These are phyloP conservation scores for Bipolaris sorokiniana DNA, from an alignment of 2,329 filamentous ascomycete genomes.

Conservation along the genomic window DNA sequence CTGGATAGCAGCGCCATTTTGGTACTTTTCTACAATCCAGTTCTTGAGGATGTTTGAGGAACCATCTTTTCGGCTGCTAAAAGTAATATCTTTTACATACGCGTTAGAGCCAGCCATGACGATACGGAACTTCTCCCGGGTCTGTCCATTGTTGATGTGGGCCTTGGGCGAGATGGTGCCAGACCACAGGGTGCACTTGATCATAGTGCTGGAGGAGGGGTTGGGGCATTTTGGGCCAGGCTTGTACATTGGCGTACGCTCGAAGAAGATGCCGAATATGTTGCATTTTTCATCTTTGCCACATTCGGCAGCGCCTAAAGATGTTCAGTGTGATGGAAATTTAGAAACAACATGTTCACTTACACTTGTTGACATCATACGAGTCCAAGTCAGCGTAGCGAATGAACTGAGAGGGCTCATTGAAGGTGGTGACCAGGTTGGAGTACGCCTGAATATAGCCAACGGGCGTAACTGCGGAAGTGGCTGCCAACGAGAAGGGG, in stretches of 20 bases:
- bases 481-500: constrained; percentile 17
- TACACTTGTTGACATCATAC: constrained; percentile 21
- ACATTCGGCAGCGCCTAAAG: constrained; percentile 12
- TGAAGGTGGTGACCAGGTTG: constrained; percentile 19
- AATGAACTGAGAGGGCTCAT: constrained; percentile 18
- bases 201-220: constrained; percentile 26
- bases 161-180: constrained; percentile 25
- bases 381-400: constrained; percentile 13
- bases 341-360: too few relatives aligned
- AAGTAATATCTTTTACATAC: constrained; percentile 21
- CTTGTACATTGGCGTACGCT: constrained; percentile 20
- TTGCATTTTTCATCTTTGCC: constrained; percentile 18
- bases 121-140: constrained; percentile 24
- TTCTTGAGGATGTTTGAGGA: not conserved
- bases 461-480: constrained; percentile 17
- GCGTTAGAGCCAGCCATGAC: constrained; percentile 28
- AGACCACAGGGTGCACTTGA: constrained; percentile 39
- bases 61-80: not conserved
- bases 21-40: constrained; percentile 20
- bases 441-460: constrained; percentile 25
- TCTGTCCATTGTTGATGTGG: constrained; percentile 36
- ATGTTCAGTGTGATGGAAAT: not conserved
- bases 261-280: constrained; percentile 31
- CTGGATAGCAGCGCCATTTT: constrained; percentile 34
- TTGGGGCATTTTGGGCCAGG: constrained; percentile 21